Evolutionary conservation across 441 rosid genomes (phyloP).

Genomic region (Populus hybrid): DNA sequence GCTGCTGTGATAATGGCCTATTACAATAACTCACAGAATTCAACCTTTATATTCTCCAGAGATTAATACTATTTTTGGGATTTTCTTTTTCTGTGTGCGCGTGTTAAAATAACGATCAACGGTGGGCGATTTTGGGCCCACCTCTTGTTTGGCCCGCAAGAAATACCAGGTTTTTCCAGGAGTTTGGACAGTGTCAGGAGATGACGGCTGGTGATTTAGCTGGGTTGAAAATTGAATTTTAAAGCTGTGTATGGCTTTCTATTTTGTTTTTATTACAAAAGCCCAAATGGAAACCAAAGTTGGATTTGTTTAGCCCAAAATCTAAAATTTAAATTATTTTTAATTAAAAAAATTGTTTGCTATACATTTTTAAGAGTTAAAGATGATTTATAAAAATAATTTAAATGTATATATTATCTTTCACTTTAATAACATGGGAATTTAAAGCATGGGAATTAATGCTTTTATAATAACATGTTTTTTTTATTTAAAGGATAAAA

Average conservation of each 20-base stretch:
- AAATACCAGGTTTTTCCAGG: not conserved
- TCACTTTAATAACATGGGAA: too few species aligned
- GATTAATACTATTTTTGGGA: not conserved
- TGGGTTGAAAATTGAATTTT: not conserved
- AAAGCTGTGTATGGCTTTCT: not conserved
- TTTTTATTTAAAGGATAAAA: too few species aligned
- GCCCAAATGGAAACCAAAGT: not conserved
- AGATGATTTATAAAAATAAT: too few species aligned
- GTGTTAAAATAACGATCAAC: not conserved
- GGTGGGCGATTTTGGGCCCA: not conserved
- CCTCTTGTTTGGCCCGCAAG: constrained; percentile 1
- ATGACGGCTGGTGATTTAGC: too few species aligned
- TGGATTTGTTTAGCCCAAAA: not conserved
- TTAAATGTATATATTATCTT: too few species aligned
- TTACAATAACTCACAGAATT: constrained; percentile 6
- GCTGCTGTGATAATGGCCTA: not conserved
- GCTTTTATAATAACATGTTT: too few species aligned
- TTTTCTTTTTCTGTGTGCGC: not conserved
- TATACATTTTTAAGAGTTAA: too few species aligned
- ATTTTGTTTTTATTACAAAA: not conserved
- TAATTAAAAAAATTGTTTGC: not conserved
- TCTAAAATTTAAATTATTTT: too few species aligned
- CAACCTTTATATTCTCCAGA: not conserved
- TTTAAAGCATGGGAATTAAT: too few species aligned
- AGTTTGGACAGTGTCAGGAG: not conserved